Conservation (phyloP, 805 yeast genomes). For the Starmera dryadoides region DNA sequence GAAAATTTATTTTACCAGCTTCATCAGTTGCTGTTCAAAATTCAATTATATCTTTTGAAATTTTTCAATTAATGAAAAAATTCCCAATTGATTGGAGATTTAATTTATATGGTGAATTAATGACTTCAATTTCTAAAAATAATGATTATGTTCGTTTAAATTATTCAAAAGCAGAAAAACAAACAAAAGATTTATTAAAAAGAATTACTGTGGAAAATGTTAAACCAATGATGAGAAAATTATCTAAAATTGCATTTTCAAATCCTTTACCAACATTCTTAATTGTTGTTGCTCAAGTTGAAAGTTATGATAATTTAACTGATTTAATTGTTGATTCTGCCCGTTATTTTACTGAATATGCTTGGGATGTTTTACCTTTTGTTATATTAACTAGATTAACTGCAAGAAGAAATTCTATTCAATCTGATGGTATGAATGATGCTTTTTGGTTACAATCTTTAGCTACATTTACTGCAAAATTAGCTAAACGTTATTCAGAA, state of each 20-base stretch:
- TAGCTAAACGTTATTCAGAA: conserved; percentile 44
- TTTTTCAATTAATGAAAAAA: conserved; percentile 43
- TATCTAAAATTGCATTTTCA: conserved; percentile 64
- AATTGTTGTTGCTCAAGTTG: conserved; percentile 72
- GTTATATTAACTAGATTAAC: conserved; percentile 68
- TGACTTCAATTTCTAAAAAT: conserved; percentile 48
- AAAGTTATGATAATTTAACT: conserved; percentile 84
- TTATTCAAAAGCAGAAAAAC: conserved; percentile 62
- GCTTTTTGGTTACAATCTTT: conserved; percentile 83
- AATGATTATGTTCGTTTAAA: conserved; percentile 49
- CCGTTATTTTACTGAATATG: conserved; percentile 61
- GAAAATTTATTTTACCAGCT: conserved; percentile 63
- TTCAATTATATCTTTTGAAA: conserved; percentile 52
- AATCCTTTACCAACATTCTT: conserved; percentile 76
- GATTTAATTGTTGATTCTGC: conserved; percentile 76
- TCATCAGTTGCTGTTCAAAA: conserved; percentile 40
- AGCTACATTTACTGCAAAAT: conserved; percentile 68
- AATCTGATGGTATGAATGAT: conserved; percentile 74
- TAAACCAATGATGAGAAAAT: conserved; percentile 58
- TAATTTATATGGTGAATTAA: conserved; percentile 75
- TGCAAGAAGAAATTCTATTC: conserved; percentile 58
- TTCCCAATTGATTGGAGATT: conserved; percentile 61
- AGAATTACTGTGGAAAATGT: conserved; percentile 78
- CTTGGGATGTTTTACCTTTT: conserved; percentile 80
- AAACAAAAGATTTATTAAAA: conserved; percentile 71